Evolutionary conservation across 345 rosid species (phyloP).

Genomic region (Brassica nigra): DNA sequence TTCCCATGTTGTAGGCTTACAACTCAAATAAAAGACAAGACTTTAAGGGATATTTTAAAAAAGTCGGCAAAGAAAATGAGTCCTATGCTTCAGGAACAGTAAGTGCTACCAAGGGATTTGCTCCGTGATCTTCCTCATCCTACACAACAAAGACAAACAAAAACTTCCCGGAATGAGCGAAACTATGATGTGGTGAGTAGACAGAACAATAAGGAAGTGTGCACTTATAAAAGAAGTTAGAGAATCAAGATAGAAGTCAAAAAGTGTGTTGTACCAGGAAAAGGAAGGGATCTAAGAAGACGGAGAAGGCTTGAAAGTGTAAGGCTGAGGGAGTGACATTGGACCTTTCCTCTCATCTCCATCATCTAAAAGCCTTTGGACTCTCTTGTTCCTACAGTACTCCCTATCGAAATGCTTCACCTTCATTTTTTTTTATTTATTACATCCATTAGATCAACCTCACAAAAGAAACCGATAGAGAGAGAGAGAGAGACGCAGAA

Average conservation of each 20-base stretch:
- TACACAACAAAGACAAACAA: slow-evolving; percentile 21
- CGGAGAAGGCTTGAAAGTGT: slow-evolving; percentile 69
- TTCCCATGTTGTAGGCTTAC: slow-evolving; percentile 24
- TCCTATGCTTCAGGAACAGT: slow-evolving; percentile 1
- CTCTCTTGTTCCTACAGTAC: slow-evolving; percentile 71
- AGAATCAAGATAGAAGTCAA: background rate
- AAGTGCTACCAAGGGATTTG: background rate
- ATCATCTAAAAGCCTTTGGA: slow-evolving; percentile 72
- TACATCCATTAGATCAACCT: background rate
- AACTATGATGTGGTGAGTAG: background rate
- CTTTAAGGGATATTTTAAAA: background rate
- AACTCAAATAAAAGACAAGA: slow-evolving; percentile 3
- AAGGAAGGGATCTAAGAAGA: slow-evolving; percentile 17
- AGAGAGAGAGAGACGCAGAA: background rate
- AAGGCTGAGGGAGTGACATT: slow-evolving; percentile 74
- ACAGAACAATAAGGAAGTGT: background rate
- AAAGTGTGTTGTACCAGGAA: background rate
- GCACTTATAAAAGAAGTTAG: background rate
- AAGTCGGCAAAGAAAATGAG: slow-evolving; percentile 6
- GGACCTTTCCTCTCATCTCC: slow-evolving; percentile 73
- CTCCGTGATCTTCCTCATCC: slow-evolving; percentile 13
- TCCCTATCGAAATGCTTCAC: slow-evolving; percentile 89
- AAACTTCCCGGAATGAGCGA: background rate
- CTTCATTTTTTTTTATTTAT: slow-evolving; percentile 32
- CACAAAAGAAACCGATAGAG: background rate